phyloP scores from a whole-genome alignment of 2,329 filamentous ascomycete species.

The Pestalotiopsis sp. region DNA sequence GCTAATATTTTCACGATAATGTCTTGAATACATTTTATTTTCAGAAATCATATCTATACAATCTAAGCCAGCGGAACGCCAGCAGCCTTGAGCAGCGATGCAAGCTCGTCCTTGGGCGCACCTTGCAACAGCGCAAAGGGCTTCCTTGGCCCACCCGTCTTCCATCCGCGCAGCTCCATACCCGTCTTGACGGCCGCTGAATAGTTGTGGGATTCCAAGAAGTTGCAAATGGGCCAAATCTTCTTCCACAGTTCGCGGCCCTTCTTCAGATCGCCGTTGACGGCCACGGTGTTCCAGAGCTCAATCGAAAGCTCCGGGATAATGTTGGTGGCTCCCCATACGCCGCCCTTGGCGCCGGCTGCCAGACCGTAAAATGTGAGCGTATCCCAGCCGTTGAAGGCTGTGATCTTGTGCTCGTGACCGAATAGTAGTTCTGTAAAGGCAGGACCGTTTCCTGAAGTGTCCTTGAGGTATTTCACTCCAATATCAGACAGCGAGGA shows the following conservation, averaged over 20 bases:
- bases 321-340: constrained; percentile 53
- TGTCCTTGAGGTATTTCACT: constrained; percentile 53
- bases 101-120: constrained; percentile 35
- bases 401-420: constrained; percentile 38
- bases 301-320: constrained; percentile 49
- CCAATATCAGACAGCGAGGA: constrained; percentile 45
- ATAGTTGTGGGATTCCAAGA: constrained; percentile 50
- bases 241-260: constrained; percentile 49
- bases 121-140: constrained; percentile 43
- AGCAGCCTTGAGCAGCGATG: constrained; percentile 36
- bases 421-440: constrained; percentile 51
- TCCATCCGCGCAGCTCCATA: constrained; percentile 46
- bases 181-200: constrained; percentile 49
- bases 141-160: constrained; percentile 50
- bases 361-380: constrained; percentile 54
- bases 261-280: constrained; percentile 41
- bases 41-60: not conserved
- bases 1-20: not conserved
- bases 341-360: constrained; percentile 48
- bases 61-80: constrained; percentile 33
- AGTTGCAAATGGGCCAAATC: constrained; percentile 51
- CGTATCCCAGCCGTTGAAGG: constrained; percentile 56
- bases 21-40: too few relatives aligned
- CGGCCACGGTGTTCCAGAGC: constrained; percentile 48
- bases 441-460: constrained; percentile 51